A percentile compares a stretch with the other conserved stretches of the same genome.
phyloP scores from a whole-genome alignment of 2,329 filamentous ascomycete species.

The Calonectria multiphialidica region DNA sequence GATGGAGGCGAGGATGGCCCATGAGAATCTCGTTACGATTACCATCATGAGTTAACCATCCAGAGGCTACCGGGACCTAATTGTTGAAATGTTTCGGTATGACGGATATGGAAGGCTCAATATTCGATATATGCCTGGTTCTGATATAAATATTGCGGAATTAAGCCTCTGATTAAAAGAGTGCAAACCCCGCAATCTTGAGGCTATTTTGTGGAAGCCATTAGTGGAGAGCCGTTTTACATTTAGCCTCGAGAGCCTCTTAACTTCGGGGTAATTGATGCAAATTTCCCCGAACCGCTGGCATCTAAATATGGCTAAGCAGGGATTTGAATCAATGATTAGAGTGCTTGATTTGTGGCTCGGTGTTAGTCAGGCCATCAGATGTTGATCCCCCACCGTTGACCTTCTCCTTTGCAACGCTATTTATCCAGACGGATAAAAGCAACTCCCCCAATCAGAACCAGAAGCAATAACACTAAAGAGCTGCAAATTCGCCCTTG shows the following conservation, averaged over 20 bases:
- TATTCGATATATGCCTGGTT: neutral
- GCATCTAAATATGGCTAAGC: neutral
- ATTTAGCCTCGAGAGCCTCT: neutral
- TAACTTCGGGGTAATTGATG: neutral
- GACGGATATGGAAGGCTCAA: neutral
- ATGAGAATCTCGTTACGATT: neutral
- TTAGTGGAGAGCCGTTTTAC: neutral
- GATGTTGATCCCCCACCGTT: neutral
- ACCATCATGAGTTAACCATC: neutral
- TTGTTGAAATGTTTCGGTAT: neutral
- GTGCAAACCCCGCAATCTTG: neutral
- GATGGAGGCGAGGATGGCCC: neutral
- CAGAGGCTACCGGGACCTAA: too few species aligned
- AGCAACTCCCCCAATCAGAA: neutral
- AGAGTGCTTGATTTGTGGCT: neutral
- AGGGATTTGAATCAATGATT: neutral
- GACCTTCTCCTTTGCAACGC: neutral
- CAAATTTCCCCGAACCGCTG: neutral
- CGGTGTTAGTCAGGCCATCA: neutral
- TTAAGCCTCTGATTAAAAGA: neutral
- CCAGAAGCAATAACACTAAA: neutral
- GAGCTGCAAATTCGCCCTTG: too few species aligned
- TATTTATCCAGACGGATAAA: constrained; percentile 8
- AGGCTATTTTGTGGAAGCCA: too few species aligned
- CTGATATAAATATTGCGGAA: neutral